These are phyloP conservation scores for Ambrosia hybrid DNA, from an alignment of 140 eudicot genomes.

Conservation along the genomic window DNA sequence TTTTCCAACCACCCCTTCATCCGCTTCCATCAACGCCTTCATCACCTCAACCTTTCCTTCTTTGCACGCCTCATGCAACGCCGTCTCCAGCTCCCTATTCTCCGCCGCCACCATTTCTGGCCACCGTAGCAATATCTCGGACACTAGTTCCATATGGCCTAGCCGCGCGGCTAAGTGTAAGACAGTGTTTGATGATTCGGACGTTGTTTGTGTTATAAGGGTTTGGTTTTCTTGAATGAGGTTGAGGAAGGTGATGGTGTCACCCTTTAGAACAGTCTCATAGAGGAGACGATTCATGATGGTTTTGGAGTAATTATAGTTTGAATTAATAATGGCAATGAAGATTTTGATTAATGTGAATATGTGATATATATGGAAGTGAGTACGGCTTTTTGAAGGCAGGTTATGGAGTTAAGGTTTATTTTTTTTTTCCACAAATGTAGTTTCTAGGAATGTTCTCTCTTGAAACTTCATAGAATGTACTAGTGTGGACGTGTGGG, in stretches of 20 bases:
- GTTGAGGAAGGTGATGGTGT: slow-evolving; percentile 26
- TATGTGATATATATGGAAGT: not conserved
- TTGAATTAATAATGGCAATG: no score
- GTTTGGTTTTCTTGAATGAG: slow-evolving; percentile 33
- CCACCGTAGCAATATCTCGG: slow-evolving; percentile 31
- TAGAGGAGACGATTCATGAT: slow-evolving; percentile 44
- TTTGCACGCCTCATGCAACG: slow-evolving; percentile 56
- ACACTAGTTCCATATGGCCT: slow-evolving; percentile 47
- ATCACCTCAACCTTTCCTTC: slow-evolving; percentile 45
- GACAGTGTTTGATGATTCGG: slow-evolving; percentile 35
- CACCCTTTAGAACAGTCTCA: slow-evolving; percentile 38
- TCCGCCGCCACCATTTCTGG: slow-evolving; percentile 43
- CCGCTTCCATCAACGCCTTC: slow-evolving; percentile 31
- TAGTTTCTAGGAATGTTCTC: slow-evolving; percentile 21
- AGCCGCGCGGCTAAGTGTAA: slow-evolving; percentile 56
- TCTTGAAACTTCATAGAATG: not conserved
- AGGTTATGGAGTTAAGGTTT: not conserved
- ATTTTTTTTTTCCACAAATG: slow-evolving; percentile 20
- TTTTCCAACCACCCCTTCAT: slow-evolving; percentile 36
- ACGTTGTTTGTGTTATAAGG: slow-evolving; percentile 19
- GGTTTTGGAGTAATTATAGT: not conserved
- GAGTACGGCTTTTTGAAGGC: not conserved
- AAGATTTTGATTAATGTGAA: no score
- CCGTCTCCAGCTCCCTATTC: slow-evolving; percentile 48
- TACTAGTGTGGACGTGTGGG: not conserved